Evolutionary conservation across 805 yeast species (phyloP).

Genomic region (Wickerhamiella australiensis): DNA sequence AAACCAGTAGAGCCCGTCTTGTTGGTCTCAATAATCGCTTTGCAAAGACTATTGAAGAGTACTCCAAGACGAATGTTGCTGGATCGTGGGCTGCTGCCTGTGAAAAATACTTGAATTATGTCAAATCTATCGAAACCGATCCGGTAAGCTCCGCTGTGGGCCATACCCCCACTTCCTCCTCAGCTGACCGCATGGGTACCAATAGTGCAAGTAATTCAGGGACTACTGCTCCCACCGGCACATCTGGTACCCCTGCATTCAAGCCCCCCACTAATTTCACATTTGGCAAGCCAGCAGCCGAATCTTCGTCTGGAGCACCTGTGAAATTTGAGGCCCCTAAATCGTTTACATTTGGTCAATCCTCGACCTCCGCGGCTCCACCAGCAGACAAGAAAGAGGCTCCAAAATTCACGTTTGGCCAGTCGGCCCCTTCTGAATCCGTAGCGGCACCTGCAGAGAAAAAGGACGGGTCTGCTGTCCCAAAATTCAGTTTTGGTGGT

Average conservation of each 20-base stretch:
- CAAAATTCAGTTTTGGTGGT: conserved; percentile 16
- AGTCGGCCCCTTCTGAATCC: conserved; percentile 11
- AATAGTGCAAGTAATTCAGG: too few species aligned
- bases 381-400: conserved; percentile 14
- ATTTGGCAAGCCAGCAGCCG: conserved; percentile 1
- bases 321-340: conserved; percentile 2
- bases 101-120: conserved; percentile 19
- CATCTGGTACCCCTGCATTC: background rate
- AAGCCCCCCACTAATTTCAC: conserved; percentile 10
- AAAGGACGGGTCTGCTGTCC: conserved; percentile 14
- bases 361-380: background rate
- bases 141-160: conserved; percentile 4
- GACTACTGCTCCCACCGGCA: too few species aligned
- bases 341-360: background rate
- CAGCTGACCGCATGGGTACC: background rate
- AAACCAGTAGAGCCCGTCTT: background rate
- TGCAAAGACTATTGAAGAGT: conserved; percentile 2
- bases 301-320: background rate
- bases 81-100: conserved; percentile 20
- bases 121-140: conserved; percentile 5
- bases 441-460: background rate
- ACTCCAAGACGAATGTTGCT: conserved; percentile 7
- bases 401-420: background rate
- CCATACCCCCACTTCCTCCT: background rate
- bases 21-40: conserved; percentile 6